These are phyloP conservation scores for Meyerozyma athensensis DNA, from an alignment of 1,139 yeast species.

Conservation along the genomic window DNA sequence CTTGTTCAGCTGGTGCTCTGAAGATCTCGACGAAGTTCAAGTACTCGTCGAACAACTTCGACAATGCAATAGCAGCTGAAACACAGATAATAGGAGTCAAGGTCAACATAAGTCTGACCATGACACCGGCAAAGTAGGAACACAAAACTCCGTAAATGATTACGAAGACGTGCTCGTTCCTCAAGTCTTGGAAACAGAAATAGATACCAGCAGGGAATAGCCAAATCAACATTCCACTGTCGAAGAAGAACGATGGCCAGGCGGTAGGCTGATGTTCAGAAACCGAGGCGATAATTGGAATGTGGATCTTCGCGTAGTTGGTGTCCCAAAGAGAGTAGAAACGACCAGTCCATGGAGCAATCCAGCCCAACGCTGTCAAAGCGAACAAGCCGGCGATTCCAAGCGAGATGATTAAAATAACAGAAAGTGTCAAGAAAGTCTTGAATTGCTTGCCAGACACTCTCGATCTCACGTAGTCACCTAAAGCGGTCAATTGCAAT, in stretches of 20 bases:
- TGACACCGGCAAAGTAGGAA: slow-evolving; percentile 97
- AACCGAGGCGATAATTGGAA: slow-evolving; percentile 97
- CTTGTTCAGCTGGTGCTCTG: slow-evolving; percentile 5
- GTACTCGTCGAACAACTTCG: slow-evolving; percentile 80
- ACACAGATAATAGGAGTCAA: slow-evolving; percentile 96
- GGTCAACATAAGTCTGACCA: slow-evolving; percentile 97
- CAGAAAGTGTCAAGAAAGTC: slow-evolving; percentile 60
- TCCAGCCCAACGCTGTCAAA: slow-evolving; percentile 85
- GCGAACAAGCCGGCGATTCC: slow-evolving; percentile 72
- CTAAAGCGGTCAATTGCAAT: slow-evolving; percentile 84
- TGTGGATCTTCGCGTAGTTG: slow-evolving; percentile 93
- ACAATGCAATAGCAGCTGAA: slow-evolving; percentile 78
- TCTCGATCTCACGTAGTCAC: slow-evolving; percentile 72
- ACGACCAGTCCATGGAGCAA: slow-evolving; percentile 99
- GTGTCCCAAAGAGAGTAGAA: slow-evolving; percentile 99
- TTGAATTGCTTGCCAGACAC: slow-evolving; percentile 74
- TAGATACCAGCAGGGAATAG: slow-evolving; percentile 97
- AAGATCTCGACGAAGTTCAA: slow-evolving; percentile 57
- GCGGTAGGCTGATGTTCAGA: slow-evolving; percentile 99
- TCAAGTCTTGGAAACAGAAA: slow-evolving; percentile 81
- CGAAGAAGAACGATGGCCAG: slow-evolving; percentile 98
- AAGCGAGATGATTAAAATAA: slow-evolving; percentile 48
- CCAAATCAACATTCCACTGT: slow-evolving; percentile 91
- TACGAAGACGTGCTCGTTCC: slow-evolving; percentile 89
- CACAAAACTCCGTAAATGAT: slow-evolving; percentile 88